Evolutionary conservation across 768 basidiomycete genomes (phyloP), one percentile per base, ranked within the genome.

Genomic region (Saitozyma sp.): DNA sequence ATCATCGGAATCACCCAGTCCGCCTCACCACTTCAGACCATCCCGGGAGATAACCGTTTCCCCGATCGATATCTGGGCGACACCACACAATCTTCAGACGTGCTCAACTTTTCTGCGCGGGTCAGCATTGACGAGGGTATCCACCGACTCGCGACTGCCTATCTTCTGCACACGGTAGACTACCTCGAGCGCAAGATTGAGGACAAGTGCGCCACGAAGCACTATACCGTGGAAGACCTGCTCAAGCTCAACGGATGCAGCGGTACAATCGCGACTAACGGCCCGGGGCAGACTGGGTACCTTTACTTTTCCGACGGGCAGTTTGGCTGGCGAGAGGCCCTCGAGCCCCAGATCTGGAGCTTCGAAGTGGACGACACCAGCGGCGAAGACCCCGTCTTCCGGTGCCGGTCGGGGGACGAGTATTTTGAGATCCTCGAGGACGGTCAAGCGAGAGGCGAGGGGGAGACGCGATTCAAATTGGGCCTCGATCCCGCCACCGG

Each of bases 21-120:
- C 13, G 60, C 72, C 14, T 72, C 75, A 10, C 73, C 75, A n/a
- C 54, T 76, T n/a, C 75, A 70, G 48, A 46, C 43, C 48, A 62
- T 73, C 40, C 62, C 62, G 13, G 54, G 50, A 17, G 61, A 61
- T 19, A 62, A 63, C 14, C 52, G 63, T 20, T 65, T 56, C 42
- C 63, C 63, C 6, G 63, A 60, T 56, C 46, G 45, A 10, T 65
- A 55, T 43, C 42, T 60, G 41, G 63, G 63, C 37, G 50, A 45
- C 37, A 55, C 58, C 5, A 37, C 17, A 16, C 69, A 62, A 41
- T 62, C 73, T 5, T 19, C 53, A 40, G 50, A 59, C 8, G 54
- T 59, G 29, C 63, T 74, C 17, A 73, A 68, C 16, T 74, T 61
- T 56, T 45, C 57, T n/a, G 58, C 73, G 6, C 50, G 48, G 10